These are phyloP conservation scores for Emmonsia crescens DNA, from an alignment of 2,329 filamentous ascomycete species.

Conservation along the genomic window DNA sequence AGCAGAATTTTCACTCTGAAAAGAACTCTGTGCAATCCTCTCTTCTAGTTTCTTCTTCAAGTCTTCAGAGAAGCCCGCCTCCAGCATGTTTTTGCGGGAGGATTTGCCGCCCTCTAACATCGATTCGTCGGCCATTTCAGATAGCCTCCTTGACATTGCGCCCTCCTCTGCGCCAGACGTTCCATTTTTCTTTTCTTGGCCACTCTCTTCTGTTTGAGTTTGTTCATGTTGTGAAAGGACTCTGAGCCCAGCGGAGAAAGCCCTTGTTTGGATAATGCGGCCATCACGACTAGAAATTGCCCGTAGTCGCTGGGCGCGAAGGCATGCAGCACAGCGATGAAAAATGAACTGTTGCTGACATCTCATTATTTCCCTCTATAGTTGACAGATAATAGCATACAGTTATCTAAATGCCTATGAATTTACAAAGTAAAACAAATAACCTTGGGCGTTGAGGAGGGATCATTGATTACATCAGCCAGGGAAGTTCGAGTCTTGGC, in stretches of 20 bases:
- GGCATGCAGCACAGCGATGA: constrained; percentile 3
- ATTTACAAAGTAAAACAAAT: too few relatives aligned
- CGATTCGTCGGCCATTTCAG: constrained; percentile 50
- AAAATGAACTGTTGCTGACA: neutral
- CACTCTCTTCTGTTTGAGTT: constrained; percentile 7
- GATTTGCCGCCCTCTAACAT: constrained; percentile 45
- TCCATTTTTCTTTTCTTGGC: constrained; percentile 10
- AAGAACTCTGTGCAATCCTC: constrained; percentile 43
- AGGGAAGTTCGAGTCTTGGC: neutral
- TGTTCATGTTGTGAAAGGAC: neutral
- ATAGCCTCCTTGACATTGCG: constrained; percentile 48
- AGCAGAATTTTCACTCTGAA: constrained; percentile 42
- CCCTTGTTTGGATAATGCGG: neutral
- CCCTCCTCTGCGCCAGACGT: constrained; percentile 31
- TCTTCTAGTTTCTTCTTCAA: constrained; percentile 49
- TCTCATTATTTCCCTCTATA: neutral
- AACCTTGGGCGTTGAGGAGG: too few relatives aligned
- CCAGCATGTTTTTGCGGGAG: constrained; percentile 46
- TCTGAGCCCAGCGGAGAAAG: neutral
- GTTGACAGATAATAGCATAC: neutral
- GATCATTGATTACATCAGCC: neutral
- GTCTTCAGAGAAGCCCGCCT: constrained; percentile 53
- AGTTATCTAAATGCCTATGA: neutral
- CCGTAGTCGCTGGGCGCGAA: constrained; percentile 2
- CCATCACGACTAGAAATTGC: neutral